Conservation (phyloP, 116 monocot species). For the Dioscorea cayenensis region DNA sequence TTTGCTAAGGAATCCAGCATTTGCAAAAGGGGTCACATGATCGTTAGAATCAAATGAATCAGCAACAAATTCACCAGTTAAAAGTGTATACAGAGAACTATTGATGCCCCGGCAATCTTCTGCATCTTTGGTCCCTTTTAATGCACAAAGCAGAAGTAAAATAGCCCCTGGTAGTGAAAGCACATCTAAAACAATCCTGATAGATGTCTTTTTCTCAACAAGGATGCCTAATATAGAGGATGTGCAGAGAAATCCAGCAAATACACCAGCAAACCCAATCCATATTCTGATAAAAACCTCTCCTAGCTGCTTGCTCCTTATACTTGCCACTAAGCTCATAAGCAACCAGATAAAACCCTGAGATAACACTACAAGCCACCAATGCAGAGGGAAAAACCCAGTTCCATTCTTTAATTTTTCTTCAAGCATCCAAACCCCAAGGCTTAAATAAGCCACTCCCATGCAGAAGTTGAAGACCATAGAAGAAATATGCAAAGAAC, state of each 20-base stretch:
- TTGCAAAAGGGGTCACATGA: constrained; percentile 1
- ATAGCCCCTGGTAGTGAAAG: constrained; percentile 33
- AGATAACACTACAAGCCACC: constrained; percentile 39
- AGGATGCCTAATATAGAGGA: constrained; percentile 23
- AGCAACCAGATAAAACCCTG: constrained; percentile 25
- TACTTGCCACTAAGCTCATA: constrained; percentile 15
- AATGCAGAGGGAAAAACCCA: constrained; percentile 15
- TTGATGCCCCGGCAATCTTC: not conserved
- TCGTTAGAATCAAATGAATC: not conserved
- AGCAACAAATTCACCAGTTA: not conserved
- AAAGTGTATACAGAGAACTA: not conserved
- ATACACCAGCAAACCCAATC: constrained; percentile 14
- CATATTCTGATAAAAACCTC: constrained; percentile 21
- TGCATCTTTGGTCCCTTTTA: constrained; percentile 14
- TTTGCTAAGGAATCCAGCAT: constrained; percentile 1
- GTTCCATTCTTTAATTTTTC: constrained; percentile 20
- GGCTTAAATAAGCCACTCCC: constrained; percentile 26
- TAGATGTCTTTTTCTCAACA: constrained; percentile 10
- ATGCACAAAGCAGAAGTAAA: constrained; percentile 23
- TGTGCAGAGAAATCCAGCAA: constrained; percentile 28
- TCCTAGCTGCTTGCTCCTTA: constrained; percentile 13
- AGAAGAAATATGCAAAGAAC: constrained; percentile 19
- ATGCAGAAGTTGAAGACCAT: constrained; percentile 14
- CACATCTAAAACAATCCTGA: constrained; percentile 22
- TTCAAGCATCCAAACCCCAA: constrained; percentile 23